Percentiles rank a stretch among this genome's conserved stretches.
phyloP scores from a whole-genome alignment of 1,139 yeast species.

The Arxiozyma telluris region DNA sequence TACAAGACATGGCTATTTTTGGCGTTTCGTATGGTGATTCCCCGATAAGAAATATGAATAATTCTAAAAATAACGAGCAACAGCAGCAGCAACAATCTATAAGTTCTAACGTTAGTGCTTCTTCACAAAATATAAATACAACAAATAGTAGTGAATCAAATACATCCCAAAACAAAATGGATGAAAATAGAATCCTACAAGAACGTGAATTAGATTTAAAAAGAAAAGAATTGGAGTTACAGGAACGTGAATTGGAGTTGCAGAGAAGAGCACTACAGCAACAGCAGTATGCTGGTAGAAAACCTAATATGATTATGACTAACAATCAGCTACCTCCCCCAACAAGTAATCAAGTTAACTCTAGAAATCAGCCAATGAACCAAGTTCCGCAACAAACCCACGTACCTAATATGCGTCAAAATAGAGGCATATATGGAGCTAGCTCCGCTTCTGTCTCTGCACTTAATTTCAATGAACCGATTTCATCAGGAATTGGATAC shows the following conservation, averaged over 20 bases:
- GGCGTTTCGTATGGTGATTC: conserved; percentile 27
- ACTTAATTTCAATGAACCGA: conserved; percentile 14
- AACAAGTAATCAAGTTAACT: conserved; percentile 3
- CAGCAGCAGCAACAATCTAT: neutral
- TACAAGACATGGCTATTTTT: conserved; percentile 28
- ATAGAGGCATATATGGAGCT: conserved; percentile 24
- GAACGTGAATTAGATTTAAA: conserved; percentile 37
- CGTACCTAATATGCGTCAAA: conserved; percentile 12
- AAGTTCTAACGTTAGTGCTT: conserved; percentile 3
- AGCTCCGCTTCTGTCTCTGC: conserved; percentile 8
- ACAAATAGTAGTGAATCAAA: conserved; percentile 2
- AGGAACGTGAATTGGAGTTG: conserved; percentile 35
- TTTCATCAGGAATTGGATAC: conserved; percentile 8
- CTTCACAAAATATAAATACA: conserved; percentile 1
- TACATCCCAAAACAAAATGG: conserved; percentile 2
- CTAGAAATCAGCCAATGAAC: conserved; percentile 5
- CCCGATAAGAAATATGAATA: conserved; percentile 12
- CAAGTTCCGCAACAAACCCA: conserved; percentile 20
- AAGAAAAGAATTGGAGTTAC: conserved; percentile 39
- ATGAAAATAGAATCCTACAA: conserved; percentile 14
- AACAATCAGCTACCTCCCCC: neutral
- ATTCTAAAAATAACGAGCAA: neutral
- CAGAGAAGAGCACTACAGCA: conserved; percentile 29
- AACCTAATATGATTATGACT: conserved; percentile 1
- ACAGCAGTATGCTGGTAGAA: conserved; percentile 4